Evolutionary conservation across 2,329 filamentous ascomycete species (phyloP).

Genomic region (Alternaria ventricosa): DNA sequence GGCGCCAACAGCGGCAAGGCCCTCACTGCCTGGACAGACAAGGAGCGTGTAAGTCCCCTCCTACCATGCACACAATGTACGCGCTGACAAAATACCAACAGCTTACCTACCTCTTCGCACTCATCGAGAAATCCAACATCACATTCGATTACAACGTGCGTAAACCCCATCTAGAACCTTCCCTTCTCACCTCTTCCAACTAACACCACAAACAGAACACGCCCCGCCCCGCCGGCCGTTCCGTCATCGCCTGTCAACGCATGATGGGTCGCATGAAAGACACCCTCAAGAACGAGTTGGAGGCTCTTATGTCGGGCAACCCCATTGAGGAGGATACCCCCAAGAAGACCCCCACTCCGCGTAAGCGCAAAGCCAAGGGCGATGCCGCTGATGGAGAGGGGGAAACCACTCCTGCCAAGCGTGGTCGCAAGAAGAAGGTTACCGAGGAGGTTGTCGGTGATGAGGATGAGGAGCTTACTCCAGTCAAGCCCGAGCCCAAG

Average conservation of each 20-base stretch:
- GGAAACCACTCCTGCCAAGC: constrained; percentile 4
- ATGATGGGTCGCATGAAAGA: constrained; percentile 28
- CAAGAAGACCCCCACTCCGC: constrained; percentile 11
- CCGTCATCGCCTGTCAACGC: constrained; percentile 24
- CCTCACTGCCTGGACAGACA: constrained; percentile 20
- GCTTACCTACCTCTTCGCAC: constrained; percentile 20
- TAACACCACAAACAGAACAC: constrained; percentile 17
- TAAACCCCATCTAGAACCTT: background rate
- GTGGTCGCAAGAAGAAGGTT: constrained; percentile 8
- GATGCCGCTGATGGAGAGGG: constrained; percentile 1
- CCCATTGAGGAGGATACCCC: constrained; percentile 1
- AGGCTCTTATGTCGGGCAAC: too few species aligned
- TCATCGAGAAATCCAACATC: constrained; percentile 18
- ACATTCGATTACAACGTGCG: constrained; percentile 26
- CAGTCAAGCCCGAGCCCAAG: constrained; percentile 4
- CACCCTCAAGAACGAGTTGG: constrained; percentile 19
- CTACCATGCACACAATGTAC: background rate
- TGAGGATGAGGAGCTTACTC: background rate
- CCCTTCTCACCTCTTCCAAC: too few species aligned
- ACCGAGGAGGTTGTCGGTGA: background rate
- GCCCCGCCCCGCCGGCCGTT: constrained; percentile 22
- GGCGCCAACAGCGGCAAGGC: constrained; percentile 1
- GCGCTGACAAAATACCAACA: background rate
- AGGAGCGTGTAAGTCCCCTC: constrained; percentile 14
- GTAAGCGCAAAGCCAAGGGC: constrained; percentile 28